These are phyloP conservation scores for Penicillium waksmanii DNA, from an alignment of 495 filamentous ascomycete species.

Conservation along the genomic window DNA sequence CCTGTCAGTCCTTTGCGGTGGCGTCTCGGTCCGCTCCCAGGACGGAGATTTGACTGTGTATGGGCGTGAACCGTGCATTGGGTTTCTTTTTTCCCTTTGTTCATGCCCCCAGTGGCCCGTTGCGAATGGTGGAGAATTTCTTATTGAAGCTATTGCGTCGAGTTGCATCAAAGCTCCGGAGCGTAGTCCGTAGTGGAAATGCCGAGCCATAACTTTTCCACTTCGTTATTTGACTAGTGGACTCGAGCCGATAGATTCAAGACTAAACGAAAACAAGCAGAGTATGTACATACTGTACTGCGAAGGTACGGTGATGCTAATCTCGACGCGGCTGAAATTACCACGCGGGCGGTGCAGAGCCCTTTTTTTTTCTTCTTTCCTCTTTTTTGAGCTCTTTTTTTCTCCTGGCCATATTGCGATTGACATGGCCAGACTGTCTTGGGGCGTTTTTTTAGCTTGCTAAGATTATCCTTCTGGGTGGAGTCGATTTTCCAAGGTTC, in stretches of 20 bases:
- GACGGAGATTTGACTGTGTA: constrained; percentile 32
- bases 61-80: constrained; percentile 31
- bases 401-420: background rate
- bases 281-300: background rate
- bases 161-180: constrained; percentile 2
- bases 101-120: background rate
- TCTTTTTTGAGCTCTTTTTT: background rate
- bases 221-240: background rate
- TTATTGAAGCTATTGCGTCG: constrained; percentile 14
- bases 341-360: background rate
- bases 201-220: background rate
- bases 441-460: background rate
- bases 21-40: constrained; percentile 23
- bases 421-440: background rate
- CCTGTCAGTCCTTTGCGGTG: constrained; percentile 18
- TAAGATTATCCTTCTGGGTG: background rate
- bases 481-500: background rate
- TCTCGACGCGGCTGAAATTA: background rate
- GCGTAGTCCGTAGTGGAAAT: background rate
- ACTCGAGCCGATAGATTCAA: background rate
- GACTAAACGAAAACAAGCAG: background rate
- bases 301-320: background rate
- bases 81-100: constrained; percentile 6
- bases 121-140: constrained; percentile 9
- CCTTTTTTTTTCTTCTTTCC: too few relatives aligned